Evolutionary conservation across 352 stramenopile species (phyloP), one percentile per base, ranked within the genome.

Genomic region (Pythium biforme): DNA sequence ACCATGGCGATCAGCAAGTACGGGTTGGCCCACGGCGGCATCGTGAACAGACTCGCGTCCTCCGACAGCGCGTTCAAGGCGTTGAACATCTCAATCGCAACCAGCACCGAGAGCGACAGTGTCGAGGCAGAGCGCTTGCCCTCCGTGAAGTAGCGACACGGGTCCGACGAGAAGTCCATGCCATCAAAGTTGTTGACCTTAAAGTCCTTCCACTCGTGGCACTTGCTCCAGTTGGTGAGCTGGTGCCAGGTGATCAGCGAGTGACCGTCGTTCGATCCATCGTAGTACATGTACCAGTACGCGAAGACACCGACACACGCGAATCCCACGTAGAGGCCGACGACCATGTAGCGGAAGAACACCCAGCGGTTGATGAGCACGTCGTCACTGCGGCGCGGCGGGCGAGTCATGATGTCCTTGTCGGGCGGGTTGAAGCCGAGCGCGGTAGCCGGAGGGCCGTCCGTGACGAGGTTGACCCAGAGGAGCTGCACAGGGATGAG

Each of bases 401-500:
- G 90, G 66, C 97, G 91, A 61, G 83, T 90, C 97, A 99, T 99
- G 54, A 99, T 95, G 81, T 99, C 95, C 29, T 89, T 93, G 68
- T 98, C 94, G 29, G 97, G 94, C 40, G 97, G 96, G 81, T 99
- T 99, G 76, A 99, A 99, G 26, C 97, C 97, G 6, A 99, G 86
- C 17, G 97, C 96, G 19, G 97, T 99, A 2, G 97, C 98, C 17
- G 97, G 97, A 27, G 96, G 97, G 27, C 97, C 97, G 75, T 99
- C 98, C 12, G 97, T 99, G 34, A 99, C 97, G 19, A 99, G 81
- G 79, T 99, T 99, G n/a, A 99, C 96, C 97, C 97, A 99, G 14
- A 99, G 76, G 14, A 99, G 81, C 75, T 99, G 97, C 62, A 99
- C 97, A 2, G 98, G 95, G 55, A 97, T 99, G 22, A 99, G 78